Percentiles rank a stretch among this genome's conserved stretches.
phyloP scores from a whole-genome alignment of 139 green algal genomes.

The Chlorella sorokiniana region DNA sequence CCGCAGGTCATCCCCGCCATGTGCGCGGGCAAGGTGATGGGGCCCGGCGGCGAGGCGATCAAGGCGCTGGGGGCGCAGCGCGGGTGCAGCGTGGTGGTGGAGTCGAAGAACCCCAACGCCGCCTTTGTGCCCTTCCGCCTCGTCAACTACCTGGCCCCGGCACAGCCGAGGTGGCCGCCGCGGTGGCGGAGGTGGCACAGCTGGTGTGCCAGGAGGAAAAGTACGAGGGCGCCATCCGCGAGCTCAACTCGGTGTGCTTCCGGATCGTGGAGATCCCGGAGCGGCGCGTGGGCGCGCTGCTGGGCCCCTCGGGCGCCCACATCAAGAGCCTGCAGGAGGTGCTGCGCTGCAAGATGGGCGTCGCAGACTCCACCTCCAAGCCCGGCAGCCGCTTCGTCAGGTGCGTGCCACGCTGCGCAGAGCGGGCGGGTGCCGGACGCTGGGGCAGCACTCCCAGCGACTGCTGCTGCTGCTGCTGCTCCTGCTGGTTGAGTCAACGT shows the following conservation, averaged over 20 bases:
- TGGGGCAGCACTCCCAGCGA: no score
- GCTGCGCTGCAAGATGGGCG: constrained; percentile 41
- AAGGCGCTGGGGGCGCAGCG: constrained; percentile 3
- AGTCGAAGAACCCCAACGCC: constrained; percentile 33
- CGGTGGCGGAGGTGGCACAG: constrained; percentile 28
- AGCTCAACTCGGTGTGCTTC: constrained; percentile 38
- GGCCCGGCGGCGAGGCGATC: constrained; percentile 37
- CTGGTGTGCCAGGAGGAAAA: constrained; percentile 31
- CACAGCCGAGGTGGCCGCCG: constrained; percentile 10
- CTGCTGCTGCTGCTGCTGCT: no score
- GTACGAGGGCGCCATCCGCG: constrained; percentile 38
- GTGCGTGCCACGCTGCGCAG: not conserved
- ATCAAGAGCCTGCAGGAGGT: constrained; percentile 48
- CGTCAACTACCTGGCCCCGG: constrained; percentile 23
- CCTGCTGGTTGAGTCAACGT: no score
- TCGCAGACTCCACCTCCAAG: constrained; percentile 25
- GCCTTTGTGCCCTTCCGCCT: constrained; percentile 47
- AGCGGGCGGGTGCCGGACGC: no score
- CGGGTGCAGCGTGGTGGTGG: constrained; percentile 42
- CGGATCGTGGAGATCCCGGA: constrained; percentile 37
- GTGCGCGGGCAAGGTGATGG: constrained; percentile 45
- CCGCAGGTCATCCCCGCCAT: constrained; percentile 40
- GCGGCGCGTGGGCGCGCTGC: constrained; percentile 33
- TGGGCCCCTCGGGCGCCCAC: constrained; percentile 37
- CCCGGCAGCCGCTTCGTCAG: constrained; percentile 20